These are phyloP conservation scores for Kalmanozyma brasiliensis DNA, from an alignment of 1,284 basidiomycete species.

Conservation along the genomic window DNA sequence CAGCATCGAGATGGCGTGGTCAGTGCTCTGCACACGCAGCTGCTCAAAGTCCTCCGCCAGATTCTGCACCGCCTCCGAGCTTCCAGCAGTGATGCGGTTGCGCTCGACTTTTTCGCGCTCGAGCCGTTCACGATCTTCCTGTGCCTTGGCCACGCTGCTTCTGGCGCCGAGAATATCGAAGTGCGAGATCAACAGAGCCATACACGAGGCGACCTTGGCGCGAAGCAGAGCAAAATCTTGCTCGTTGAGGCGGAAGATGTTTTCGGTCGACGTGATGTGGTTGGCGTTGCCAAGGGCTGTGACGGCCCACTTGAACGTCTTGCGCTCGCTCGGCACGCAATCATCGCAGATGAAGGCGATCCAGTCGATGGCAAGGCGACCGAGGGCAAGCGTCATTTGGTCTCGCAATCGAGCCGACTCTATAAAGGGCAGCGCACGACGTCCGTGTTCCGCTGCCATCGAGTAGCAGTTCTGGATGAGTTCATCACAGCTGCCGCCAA, in stretches of 20 bases:
- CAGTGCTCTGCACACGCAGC: conserved; percentile 24
- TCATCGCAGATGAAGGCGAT: conserved; percentile 98
- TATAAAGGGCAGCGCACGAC: conserved; percentile 64
- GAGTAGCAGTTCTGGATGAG: conserved; percentile 94
- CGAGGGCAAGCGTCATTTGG: conserved; percentile 63
- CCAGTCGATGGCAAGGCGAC: conserved; percentile 73
- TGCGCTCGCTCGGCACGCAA: conserved; percentile 93
- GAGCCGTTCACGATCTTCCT: conserved; percentile 60
- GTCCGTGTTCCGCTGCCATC: conserved; percentile 84
- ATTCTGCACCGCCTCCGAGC: conserved; percentile 28
- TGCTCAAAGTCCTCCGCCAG: conserved; percentile 39
- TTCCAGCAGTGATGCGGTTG: conserved; percentile 41
- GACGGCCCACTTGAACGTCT: conserved; percentile 98
- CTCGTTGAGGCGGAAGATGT: conserved; percentile 87
- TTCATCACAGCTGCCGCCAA: conserved; percentile 71
- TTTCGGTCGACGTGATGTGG: conserved; percentile 82
- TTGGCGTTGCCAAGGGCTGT: conserved; percentile 94
- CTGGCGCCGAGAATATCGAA: conserved; percentile 81
- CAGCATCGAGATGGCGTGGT: conserved; percentile 70
- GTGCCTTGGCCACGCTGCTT: conserved; percentile 62
- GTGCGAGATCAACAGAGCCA: conserved; percentile 94
- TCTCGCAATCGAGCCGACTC: conserved; percentile 58
- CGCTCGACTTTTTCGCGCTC: conserved; percentile 60
- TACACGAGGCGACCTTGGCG: conserved; percentile 92
- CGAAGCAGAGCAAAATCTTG: conserved; percentile 83